Percentiles rank a stretch among this genome's conserved stretches.
Evolutionary conservation across 257 asterid species (phyloP).

Genomic region (Nicotiana knightiana): DNA sequence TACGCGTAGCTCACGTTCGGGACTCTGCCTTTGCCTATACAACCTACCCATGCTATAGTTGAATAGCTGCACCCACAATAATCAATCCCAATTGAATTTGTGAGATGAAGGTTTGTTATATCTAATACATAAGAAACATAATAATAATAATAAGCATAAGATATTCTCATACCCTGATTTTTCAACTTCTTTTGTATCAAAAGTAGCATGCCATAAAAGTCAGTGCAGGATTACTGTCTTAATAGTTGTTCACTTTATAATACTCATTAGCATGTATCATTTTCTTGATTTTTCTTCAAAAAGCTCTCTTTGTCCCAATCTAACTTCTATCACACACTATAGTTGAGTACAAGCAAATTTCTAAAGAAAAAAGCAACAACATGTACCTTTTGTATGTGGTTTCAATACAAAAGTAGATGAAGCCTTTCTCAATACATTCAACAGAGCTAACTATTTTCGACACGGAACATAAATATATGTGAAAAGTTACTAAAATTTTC

Average conservation of each 20-base stretch:
- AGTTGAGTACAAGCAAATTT: background rate
- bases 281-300: background rate
- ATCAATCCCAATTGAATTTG: background rate
- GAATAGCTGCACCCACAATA: conserved; percentile 48
- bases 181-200: background rate
- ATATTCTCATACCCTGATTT: background rate
- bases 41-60: conserved; percentile 78
- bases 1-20: conserved; percentile 59
- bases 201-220: background rate
- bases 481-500: too few species aligned
- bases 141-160: background rate
- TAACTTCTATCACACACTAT: background rate
- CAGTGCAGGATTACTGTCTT: background rate
- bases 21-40: conserved; percentile 54
- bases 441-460: too few species aligned
- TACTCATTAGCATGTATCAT: background rate
- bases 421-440: too few species aligned
- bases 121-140: background rate
- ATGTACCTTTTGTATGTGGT: background rate
- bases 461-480: too few species aligned
- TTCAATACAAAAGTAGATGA: background rate
- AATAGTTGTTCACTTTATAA: background rate
- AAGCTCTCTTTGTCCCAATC: background rate
- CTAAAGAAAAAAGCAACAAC: background rate
- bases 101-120: background rate